Conservation (phyloP, 176 grass and related monocot species). For the Coix lacrymajobi region DNA sequence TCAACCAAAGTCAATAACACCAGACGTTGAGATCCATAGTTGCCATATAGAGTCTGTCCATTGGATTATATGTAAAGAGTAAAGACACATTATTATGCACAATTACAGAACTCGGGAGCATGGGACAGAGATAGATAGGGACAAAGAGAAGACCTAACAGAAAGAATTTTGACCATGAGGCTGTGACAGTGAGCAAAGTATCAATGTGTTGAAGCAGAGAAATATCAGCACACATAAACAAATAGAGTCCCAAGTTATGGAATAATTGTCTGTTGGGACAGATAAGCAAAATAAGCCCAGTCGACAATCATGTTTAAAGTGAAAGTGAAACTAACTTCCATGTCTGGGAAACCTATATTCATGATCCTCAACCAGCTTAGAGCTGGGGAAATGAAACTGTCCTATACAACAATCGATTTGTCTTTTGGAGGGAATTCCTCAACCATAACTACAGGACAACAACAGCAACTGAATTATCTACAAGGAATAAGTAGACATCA, state of each 20-base stretch:
- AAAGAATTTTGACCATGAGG: neutral
- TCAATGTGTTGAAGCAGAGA: neutral
- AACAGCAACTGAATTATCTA: neutral
- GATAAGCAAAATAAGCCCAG: neutral
- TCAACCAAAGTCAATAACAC: neutral
- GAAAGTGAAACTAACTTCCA: neutral
- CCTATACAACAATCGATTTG: neutral
- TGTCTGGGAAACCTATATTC: neutral
- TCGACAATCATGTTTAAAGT: neutral
- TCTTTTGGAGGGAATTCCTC: neutral
- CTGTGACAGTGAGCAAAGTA: neutral
- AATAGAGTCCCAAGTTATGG: neutral
- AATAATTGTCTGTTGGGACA: neutral
- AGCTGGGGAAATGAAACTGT: neutral
- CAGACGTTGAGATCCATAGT: neutral
- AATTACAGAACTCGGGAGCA: neutral
- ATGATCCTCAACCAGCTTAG: neutral
- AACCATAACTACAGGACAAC: neutral
- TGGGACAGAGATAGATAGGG: neutral
- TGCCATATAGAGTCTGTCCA: neutral
- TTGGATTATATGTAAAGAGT: neutral
- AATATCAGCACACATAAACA: neutral
- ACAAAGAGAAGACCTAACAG: neutral
- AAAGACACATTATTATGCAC: neutral
- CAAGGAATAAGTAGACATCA: neutral